A percentile compares a stretch with the other conserved stretches of the same genome.
Conservation (phyloP, 139 green algal species). For the Zygnema circumcarinatum region DNA sequence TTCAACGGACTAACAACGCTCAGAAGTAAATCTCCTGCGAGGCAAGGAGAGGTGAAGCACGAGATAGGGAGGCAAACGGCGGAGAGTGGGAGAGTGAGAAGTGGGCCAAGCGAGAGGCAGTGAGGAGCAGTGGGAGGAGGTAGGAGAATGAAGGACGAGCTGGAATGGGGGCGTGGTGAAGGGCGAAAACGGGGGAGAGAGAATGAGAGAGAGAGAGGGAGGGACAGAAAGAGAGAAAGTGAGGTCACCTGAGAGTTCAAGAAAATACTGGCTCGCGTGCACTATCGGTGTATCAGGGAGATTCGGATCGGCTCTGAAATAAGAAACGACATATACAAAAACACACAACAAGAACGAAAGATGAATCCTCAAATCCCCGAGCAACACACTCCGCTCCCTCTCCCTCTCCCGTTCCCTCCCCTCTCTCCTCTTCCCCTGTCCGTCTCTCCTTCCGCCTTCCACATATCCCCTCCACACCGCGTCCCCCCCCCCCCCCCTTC, state of each 20-base stretch:
- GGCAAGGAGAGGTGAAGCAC: not conserved
- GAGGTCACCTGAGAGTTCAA: constrained; percentile 76
- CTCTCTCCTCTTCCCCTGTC: no score
- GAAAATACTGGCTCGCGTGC: constrained; percentile 60
- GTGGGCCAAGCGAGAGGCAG: no score
- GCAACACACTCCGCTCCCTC: no score
- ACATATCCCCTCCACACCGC: no score
- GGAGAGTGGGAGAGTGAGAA: no score
- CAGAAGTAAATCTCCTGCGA: not conserved
- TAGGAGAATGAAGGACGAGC: not conserved
- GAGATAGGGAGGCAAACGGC: no score
- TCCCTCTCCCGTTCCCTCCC: no score
- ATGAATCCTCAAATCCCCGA: no score
- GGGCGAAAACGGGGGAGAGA: not conserved
- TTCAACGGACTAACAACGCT: no score
- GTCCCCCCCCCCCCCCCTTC: no score
- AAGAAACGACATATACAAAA: not conserved
- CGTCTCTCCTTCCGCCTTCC: no score
- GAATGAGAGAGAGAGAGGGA: not conserved
- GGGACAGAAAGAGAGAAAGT: not conserved
- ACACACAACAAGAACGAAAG: no score
- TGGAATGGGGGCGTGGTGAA: not conserved
- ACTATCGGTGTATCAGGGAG: constrained; percentile 96
- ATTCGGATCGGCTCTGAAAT: constrained; percentile 85
- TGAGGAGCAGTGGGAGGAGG: not conserved